Evolutionary conservation across 352 stramenopile genomes (phyloP).

Genomic region (Blastocystis sp.): DNA sequence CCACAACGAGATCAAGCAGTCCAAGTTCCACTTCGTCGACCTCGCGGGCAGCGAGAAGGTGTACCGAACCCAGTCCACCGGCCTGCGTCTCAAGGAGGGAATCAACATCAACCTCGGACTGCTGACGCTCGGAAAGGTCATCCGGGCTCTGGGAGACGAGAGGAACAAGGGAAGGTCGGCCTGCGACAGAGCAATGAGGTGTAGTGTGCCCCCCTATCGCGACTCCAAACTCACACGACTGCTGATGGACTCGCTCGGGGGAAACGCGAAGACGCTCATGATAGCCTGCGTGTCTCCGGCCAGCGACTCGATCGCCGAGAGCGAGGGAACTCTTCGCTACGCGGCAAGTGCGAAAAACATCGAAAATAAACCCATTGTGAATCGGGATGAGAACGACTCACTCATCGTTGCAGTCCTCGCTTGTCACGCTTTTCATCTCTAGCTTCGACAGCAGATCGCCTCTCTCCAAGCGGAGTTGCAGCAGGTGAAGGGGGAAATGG

Average conservation of each 20-base stretch:
- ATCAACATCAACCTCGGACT: slow-evolving; percentile 91
- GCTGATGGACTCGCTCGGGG: slow-evolving; percentile 77
- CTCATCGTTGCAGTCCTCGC: slow-evolving; percentile 77
- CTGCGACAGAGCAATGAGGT: background rate
- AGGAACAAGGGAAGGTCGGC: slow-evolving; percentile 73
- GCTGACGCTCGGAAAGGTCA: slow-evolving; percentile 87
- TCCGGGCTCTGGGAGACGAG: slow-evolving; percentile 83
- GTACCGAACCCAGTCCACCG: slow-evolving; percentile 81
- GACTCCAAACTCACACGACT: slow-evolving; percentile 82
- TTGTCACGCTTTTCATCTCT: background rate
- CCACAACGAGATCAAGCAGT: slow-evolving; percentile 68
- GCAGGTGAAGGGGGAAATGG: background rate
- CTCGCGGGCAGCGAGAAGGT: slow-evolving; percentile 86
- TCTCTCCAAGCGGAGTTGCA: slow-evolving; percentile 76
- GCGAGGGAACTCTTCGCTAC: slow-evolving; percentile 93
- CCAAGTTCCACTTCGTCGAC: slow-evolving; percentile 89
- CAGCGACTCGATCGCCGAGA: slow-evolving; percentile 84
- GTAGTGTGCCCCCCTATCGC: slow-evolving; percentile 77
- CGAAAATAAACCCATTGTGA: slow-evolving; percentile 95
- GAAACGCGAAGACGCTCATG: slow-evolving; percentile 82
- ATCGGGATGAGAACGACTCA: slow-evolving; percentile 94
- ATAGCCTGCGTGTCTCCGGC: slow-evolving; percentile 75
- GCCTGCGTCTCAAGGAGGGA: slow-evolving; percentile 81
- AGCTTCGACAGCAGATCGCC: slow-evolving; percentile 92
- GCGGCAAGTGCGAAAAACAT: slow-evolving; percentile 98